Base-by-base conservation (phyloP, 352 stramenopile genomes). In the Phytophthora constricta region DNA sequence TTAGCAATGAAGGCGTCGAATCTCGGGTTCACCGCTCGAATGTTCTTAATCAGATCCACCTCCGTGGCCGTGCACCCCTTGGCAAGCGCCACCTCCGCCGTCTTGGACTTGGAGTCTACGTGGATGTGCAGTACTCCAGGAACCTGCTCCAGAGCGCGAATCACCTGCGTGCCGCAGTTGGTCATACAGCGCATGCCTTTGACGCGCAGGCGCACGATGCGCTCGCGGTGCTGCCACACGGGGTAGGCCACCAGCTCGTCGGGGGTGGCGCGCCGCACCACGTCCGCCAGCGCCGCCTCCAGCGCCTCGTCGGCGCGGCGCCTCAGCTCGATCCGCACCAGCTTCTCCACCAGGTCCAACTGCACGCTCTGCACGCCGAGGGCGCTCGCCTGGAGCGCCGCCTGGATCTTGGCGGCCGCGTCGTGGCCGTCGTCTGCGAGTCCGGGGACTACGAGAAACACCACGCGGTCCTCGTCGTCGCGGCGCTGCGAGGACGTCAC, bases 161-260 rank as follows among this genome's bases (percentile, higher is more conserved):
- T 90, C 33, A 96, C 87, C 43, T 91, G 87, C 11, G 60, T 70
- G 8, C 87, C 89, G 55, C 89, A 96, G 68, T 94, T 96, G 23
- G 79, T 94, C 84, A 95, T 94, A 67, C 89, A 96, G 49, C 87
- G 84, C 87, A 96, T 96, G 19, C 89, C 89, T 14, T 93, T 78
- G 46, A 96, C 82, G 26, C 72, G 72, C 26, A 95, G 72, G 39
- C 72, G 80, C 51, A 95, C 85, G 39, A 93, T 89, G 52, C 87
- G 87, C 46, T 95, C 85, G 58, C 84, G 79, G 55, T 93, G 84
- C 55, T 93, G 83, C 87, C 87, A 95, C 63, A 95, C 85, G 1
- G 87, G 87, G 54, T 92, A 95, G 23, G 84, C 87, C 4, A 87
- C 64, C 22, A 93, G 61, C n/a, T 78, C 60, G 2, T 62, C 42